A percentile compares a stretch with the other conserved stretches of the same genome.
phyloP scores from a whole-genome alignment of 2,329 filamentous ascomycete species.

The Aquanectria penicillioides region DNA sequence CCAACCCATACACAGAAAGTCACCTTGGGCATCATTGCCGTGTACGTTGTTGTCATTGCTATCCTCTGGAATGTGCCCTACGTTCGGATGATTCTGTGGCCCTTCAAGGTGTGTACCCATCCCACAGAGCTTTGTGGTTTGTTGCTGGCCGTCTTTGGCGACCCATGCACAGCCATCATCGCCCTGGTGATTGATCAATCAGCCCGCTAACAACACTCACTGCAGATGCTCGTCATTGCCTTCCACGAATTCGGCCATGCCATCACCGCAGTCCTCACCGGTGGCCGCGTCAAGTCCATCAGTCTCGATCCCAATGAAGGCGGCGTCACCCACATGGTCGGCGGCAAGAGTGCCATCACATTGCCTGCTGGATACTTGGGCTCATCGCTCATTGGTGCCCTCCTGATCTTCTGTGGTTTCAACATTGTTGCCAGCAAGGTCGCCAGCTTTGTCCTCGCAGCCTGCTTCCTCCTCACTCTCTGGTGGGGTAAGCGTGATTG shows the following conservation, averaged over 20 bases:
- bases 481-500: conserved; percentile 86
- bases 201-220: conserved; percentile 17
- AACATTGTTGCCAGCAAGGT: conserved; percentile 84
- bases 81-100: conserved; percentile 79
- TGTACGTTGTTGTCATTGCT: conserved; percentile 78
- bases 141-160: neutral
- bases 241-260: conserved; percentile 86
- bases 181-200: neutral
- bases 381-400: conserved; percentile 78
- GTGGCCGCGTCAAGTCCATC: conserved; percentile 78
- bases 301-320: conserved; percentile 81
- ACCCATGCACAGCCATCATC: neutral
- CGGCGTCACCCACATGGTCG: conserved; percentile 81
- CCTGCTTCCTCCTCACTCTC: conserved; percentile 80
- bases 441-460: conserved; percentile 77
- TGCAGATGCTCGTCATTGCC: conserved; percentile 81
- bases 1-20: conserved; percentile 76
- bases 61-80: conserved; percentile 84
- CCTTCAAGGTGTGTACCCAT: conserved; percentile 73
- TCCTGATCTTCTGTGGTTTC: conserved; percentile 83
- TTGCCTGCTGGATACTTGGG: conserved; percentile 83
- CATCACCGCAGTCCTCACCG: conserved; percentile 76
- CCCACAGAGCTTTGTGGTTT: neutral
- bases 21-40: conserved; percentile 76
- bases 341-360: conserved; percentile 75